Evolutionary conservation across 805 yeast genomes (phyloP).

Genomic region (Myxozyma vanderwaltii): DNA sequence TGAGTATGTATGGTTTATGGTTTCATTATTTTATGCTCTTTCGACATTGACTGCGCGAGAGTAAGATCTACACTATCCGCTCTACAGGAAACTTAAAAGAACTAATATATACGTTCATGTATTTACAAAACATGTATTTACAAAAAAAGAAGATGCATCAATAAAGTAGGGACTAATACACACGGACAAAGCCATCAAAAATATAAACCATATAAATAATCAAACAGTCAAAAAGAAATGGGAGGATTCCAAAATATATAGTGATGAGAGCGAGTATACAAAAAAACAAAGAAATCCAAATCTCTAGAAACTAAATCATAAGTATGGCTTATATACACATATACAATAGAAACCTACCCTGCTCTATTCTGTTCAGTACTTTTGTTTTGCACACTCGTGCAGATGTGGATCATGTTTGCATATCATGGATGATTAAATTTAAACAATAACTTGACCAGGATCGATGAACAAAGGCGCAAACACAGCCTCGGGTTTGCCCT

Average conservation of each 20-base stretch:
- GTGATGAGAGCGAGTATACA: not conserved
- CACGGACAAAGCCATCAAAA: not conserved
- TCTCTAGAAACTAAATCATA: no score
- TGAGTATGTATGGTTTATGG: not conserved
- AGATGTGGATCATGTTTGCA: no score
- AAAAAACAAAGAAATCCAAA: not conserved
- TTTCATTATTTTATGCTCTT: not conserved
- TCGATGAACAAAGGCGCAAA: constrained; percentile 38
- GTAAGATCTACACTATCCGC: no score
- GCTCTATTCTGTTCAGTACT: not conserved
- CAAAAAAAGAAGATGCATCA: not conserved
- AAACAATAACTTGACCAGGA: constrained; percentile 41
- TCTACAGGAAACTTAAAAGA: no score
- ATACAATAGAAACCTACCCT: not conserved
- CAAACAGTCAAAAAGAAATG: not conserved
- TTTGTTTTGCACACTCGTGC: not conserved
- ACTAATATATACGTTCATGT: not conserved
- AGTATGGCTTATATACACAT: constrained; percentile 6
- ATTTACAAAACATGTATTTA: not conserved
- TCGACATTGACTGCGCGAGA: not conserved
- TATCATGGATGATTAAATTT: constrained; percentile 9
- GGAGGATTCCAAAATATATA: no score
- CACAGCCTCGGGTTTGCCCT: constrained; percentile 12
- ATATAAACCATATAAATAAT: not conserved
- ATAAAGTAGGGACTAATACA: not conserved